phyloP scores from a whole-genome alignment of 2,329 filamentous ascomycete species.

The Pseudocercospora cruenta region DNA sequence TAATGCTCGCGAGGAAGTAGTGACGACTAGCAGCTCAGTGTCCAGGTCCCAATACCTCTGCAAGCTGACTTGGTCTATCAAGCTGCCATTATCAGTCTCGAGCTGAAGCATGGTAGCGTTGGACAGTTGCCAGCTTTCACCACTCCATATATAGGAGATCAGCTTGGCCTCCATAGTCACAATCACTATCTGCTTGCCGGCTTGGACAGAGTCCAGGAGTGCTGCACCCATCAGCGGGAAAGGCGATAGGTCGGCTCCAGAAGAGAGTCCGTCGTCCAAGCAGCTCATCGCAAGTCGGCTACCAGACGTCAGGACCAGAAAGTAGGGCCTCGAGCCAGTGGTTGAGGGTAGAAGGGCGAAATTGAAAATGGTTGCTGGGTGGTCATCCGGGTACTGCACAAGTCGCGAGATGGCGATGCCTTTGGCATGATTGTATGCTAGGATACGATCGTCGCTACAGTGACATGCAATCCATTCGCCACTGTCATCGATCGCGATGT shows the following conservation, averaged over 20 bases:
- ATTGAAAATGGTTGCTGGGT: slow-evolving; percentile 65
- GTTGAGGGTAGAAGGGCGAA: slow-evolving; percentile 54
- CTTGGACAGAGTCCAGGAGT: slow-evolving; percentile 23
- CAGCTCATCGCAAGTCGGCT: slow-evolving; percentile 65
- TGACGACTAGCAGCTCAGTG: slow-evolving; percentile 31
- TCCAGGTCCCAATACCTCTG: slow-evolving; percentile 28
- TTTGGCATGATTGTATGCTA: slow-evolving; percentile 66
- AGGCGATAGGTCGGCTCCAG: slow-evolving; percentile 24
- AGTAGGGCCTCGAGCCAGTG: slow-evolving; percentile 41
- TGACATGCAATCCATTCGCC: slow-evolving; percentile 70
- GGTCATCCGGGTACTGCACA: slow-evolving; percentile 59
- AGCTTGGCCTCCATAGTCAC: slow-evolving; percentile 33
- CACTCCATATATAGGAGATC: slow-evolving; percentile 23
- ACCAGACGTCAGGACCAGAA: slow-evolving; percentile 67
- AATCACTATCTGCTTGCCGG: slow-evolving; percentile 24
- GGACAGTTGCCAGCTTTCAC: slow-evolving; percentile 20
- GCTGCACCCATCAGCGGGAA: slow-evolving; percentile 33
- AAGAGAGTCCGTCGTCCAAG: slow-evolving; percentile 46
- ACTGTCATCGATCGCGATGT: slow-evolving; percentile 66
- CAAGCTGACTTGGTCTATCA: slow-evolving; percentile 28
- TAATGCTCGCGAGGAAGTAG: slow-evolving; percentile 15
- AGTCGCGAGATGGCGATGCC: slow-evolving; percentile 61
- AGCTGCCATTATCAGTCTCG: slow-evolving; percentile 19
- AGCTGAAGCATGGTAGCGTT: slow-evolving; percentile 19
- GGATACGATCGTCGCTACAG: slow-evolving; percentile 60